Evolutionary conservation across 352 stramenopile genomes (phyloP).

Genomic region (Pythium coloratum): DNA sequence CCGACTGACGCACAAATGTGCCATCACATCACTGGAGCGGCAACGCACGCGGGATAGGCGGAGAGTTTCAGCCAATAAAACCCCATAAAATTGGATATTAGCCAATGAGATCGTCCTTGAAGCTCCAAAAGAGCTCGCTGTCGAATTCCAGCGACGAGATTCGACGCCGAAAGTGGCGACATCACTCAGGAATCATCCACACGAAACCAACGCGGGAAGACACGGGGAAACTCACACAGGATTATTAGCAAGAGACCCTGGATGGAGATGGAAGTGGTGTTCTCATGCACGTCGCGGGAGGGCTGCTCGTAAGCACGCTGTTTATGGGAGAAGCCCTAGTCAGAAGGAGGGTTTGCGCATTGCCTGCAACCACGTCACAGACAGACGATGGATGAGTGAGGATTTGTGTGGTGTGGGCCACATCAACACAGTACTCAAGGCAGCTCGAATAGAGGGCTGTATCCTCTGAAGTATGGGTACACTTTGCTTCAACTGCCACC

Average conservation of each 20-base stretch:
- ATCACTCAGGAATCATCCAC: background rate
- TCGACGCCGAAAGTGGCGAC: background rate
- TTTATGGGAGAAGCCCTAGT: background rate
- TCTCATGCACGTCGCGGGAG: too few relatives aligned
- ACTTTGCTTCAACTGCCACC: background rate
- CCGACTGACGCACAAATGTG: constrained; percentile 8
- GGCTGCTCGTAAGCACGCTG: too few relatives aligned
- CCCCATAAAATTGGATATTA: background rate
- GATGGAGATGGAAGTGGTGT: too few relatives aligned
- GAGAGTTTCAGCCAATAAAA: constrained; percentile 14
- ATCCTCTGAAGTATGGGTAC: background rate
- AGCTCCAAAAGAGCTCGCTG: background rate
- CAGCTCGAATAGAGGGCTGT: too few relatives aligned
- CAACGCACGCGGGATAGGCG: constrained; percentile 1
- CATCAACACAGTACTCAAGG: background rate
- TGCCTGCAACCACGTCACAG: background rate
- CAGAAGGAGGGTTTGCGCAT: background rate
- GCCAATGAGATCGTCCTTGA: constrained; percentile 13
- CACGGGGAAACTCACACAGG: too few relatives aligned
- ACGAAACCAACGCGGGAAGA: background rate
- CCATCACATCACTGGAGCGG: constrained; percentile 2
- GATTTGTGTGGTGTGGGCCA: background rate
- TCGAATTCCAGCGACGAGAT: constrained; percentile 3
- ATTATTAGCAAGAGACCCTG: too few relatives aligned
- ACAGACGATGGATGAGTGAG: background rate